Evolutionary conservation across 2,329 filamentous ascomycete species (phyloP), one percentile per base, ranked within the genome.

Genomic region (Aspergillus fumigatiaffinis): DNA sequence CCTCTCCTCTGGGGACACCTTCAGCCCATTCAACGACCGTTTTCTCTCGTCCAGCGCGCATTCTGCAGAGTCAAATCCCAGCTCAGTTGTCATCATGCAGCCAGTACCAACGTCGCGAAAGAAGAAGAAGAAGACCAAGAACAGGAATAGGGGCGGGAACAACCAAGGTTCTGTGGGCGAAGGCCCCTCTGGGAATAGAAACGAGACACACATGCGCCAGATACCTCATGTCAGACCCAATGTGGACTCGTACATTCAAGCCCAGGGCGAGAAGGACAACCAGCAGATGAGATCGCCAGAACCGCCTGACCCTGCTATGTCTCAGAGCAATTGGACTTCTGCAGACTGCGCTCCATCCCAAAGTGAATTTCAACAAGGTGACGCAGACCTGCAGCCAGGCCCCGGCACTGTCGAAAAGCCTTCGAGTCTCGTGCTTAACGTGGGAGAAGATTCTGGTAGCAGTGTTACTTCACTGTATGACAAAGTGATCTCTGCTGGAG

Each of bases 61-160:
- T 12, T 48, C 46, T 25, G 26, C 41, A 12, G 9, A 48, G 14
- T 9, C 20, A 21, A 21, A 9, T 9, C 42, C 4, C 20, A 12
- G 23, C 21, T 42, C n/a, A 26, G 32, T 48, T 21, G 26, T 28
- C 9, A 21, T n/a, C n/a, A 55, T 48, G 51, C 46, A 61, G 38
- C 44, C 53, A 9, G 26, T 21, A 10, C 49, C 50, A 21, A 35
- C 26, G 25, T 32, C 54, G 25, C 51, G 52, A 12, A 62, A 56
- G 48, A 61, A 58, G 23, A 52, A 51, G 20, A 58, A 49, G 21
- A 62, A 56, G 50, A 62, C 46, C 7, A 54, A 25, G 41, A 54
- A 42, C 49, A 21, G 23, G 20, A 35, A 10, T 5, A 21, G 20
- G 12, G 38, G 23, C 32, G 44, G 38, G 38, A 29, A 52, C 21